Percentiles rank a stretch among this genome's conserved stretches.
Conservation (phyloP, 2,329 filamentous ascomycete species). For the Ramichloridium luteum region DNA sequence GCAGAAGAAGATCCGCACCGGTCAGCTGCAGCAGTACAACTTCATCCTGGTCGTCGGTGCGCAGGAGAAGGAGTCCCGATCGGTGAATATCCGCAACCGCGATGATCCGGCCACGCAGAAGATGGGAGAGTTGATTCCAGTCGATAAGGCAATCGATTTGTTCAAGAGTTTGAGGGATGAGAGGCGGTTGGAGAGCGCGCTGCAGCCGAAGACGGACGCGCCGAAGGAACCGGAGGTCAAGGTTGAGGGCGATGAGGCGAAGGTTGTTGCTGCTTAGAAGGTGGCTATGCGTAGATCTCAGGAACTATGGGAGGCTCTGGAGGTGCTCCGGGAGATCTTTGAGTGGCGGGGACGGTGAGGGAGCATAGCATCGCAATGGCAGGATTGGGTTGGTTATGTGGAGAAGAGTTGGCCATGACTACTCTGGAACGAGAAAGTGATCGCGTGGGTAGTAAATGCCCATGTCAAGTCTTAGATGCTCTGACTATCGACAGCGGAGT, state of each 20-base stretch:
- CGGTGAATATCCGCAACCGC: slow-evolving; percentile 53
- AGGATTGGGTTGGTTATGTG: too few species aligned
- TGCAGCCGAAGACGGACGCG: slow-evolving; percentile 8
- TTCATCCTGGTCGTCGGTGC: slow-evolving; percentile 64
- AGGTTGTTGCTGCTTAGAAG: background rate
- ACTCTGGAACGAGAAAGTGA: too few species aligned
- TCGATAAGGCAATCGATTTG: slow-evolving; percentile 47
- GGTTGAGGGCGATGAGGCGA: background rate
- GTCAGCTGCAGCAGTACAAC: slow-evolving; percentile 71
- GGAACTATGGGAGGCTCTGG: too few species aligned
- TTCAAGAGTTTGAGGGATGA: slow-evolving; percentile 35
- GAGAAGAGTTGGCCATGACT: too few species aligned
- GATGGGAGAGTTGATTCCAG: slow-evolving; percentile 47
- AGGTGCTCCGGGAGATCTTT: too few species aligned
- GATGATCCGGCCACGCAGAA: slow-evolving; percentile 51
- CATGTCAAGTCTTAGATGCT: too few species aligned
- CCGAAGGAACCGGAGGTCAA: slow-evolving; percentile 1
- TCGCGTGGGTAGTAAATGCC: too few species aligned
- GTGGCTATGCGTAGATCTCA: too few species aligned
- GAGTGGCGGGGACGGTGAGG: too few species aligned
- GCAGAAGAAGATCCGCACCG: slow-evolving; percentile 80
- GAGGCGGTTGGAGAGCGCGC: slow-evolving; percentile 24
- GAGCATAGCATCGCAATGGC: too few species aligned
- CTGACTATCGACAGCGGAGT: too few species aligned
- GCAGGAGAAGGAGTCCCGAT: slow-evolving; percentile 45